Evolutionary conservation across 495 filamentous ascomycete species (phyloP), one percentile per base, ranked within the genome.

Genomic region (Trichoderma erinaceum): DNA sequence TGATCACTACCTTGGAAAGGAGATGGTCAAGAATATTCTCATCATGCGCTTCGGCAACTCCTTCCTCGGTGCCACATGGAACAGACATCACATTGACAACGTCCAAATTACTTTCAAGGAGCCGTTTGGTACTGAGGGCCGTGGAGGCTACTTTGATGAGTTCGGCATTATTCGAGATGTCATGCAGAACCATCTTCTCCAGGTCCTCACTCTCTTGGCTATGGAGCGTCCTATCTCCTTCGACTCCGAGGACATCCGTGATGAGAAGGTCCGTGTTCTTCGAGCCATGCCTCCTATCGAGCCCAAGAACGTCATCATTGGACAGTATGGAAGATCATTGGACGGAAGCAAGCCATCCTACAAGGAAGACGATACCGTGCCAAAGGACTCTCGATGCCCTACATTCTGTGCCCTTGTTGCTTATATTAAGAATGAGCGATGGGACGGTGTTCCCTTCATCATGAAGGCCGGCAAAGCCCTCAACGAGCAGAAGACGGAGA

Each of bases 1-100:
- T 75, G 96, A 99, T 78, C 96, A 99, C 82, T 99, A 99, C 77
- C 86, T 99, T 50, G 96, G 96, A 72, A 99, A 99, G 87, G 96
- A 99, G 83, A 99, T 99, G 96, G 96, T 99, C 67, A 99, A 99
- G 87, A 99, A 99, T 78, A 96, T 99, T 74, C 87, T 99, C 66
- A 97, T 99, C 72, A 87, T 99, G 69, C 87, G 96, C 71, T 99
- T 99, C 78, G 96, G 95, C 71, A 99, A 99, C 80, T 93, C 97
- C 74, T 98, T 99, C 85, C 96, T 99, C 73, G 93, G 93, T 67
- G 96, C 96, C 63, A 98, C 95, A 67, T 99, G 96, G 96, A 98
- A 97, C 83, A 88, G 95, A 68, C 93, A 97, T 78, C 95, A 99
- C 83, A 99, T 99, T 82, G 95, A 98, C 80, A 99, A 97, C 71